Conservation (phyloP, 73 alveolate species). For the Effrenium voratum region DNA sequence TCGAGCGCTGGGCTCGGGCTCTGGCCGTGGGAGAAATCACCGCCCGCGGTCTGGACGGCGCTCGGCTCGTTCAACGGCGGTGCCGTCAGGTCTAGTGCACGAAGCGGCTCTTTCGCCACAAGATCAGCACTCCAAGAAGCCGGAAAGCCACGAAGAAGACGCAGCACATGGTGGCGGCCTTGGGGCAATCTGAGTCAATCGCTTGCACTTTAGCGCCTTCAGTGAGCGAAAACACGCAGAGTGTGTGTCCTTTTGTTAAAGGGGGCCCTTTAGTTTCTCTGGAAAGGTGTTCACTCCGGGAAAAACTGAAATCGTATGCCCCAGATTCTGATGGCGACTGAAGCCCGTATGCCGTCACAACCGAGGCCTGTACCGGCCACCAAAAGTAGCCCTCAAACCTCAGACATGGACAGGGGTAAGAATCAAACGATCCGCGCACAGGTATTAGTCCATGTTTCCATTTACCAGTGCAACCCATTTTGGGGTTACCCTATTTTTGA, state of each 20-base stretch:
- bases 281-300: not conserved
- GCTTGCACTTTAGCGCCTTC: not conserved
- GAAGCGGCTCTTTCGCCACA: slow-evolving; percentile 85
- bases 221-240: not conserved
- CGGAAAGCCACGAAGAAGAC: slow-evolving; percentile 79
- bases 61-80: no score
- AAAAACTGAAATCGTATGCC: not conserved
- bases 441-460: no score
- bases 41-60: not conserved
- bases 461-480: no score
- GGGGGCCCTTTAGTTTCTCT: not conserved
- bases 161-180: slow-evolving; percentile 74
- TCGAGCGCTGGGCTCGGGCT: no score
- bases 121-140: slow-evolving; percentile 62
- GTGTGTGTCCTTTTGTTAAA: not conserved
- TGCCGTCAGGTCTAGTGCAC: slow-evolving; percentile 23
- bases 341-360: not conserved
- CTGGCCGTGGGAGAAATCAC: no score
- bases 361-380: slow-evolving; percentile 56
- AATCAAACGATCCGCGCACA: no score
- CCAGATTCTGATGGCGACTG: not conserved
- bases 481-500: no score
- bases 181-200: not conserved
- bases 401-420: not conserved
- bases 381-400: slow-evolving; percentile 48